phyloP scores from a whole-genome alignment of 305 asterid species.

The Solanum hybrid region DNA sequence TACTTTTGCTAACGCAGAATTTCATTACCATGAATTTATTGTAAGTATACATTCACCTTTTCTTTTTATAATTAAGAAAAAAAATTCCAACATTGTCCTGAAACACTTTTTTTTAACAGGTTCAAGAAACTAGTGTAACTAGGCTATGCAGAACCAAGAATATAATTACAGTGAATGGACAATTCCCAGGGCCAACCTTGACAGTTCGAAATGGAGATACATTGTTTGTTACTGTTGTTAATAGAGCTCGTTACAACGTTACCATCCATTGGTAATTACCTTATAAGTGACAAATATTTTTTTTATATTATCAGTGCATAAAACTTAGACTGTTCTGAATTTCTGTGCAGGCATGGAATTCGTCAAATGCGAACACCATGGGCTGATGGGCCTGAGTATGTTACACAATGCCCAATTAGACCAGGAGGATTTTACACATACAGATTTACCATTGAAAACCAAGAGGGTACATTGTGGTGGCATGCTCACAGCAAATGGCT shows the following conservation, averaged over 20 bases:
- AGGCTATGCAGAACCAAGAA: conserved; percentile 24
- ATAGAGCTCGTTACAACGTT: conserved; percentile 29
- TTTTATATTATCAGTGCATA: not conserved
- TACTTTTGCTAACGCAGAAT: conserved; percentile 22
- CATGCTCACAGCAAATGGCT: conserved; percentile 89
- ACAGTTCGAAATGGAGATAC: conserved; percentile 31
- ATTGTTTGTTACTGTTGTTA: conserved; percentile 21
- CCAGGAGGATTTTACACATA: conserved; percentile 72
- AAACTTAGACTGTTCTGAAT: not conserved
- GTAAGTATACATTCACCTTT: conserved; percentile 6
- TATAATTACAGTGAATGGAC: conserved; percentile 31
- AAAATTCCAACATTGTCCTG: not conserved
- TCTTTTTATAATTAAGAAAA: not conserved
- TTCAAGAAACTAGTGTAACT: conserved; percentile 15
- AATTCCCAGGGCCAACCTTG: conserved; percentile 35
- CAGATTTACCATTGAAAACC: conserved; percentile 48
- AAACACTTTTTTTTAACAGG: conserved; percentile 12
- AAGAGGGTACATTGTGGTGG: conserved; percentile 90
- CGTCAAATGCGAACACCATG: conserved; percentile 73
- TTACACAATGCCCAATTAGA: conserved; percentile 77
- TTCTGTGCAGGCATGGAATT: conserved; percentile 53
- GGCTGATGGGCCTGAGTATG: conserved; percentile 84
- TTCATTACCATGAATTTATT: conserved; percentile 24
- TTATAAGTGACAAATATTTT: too few relatives aligned
- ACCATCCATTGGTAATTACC: conserved; percentile 29